These are phyloP conservation scores for Talaromyces islandicus DNA, from an alignment of 2,329 filamentous ascomycete species.

Conservation along the genomic window DNA sequence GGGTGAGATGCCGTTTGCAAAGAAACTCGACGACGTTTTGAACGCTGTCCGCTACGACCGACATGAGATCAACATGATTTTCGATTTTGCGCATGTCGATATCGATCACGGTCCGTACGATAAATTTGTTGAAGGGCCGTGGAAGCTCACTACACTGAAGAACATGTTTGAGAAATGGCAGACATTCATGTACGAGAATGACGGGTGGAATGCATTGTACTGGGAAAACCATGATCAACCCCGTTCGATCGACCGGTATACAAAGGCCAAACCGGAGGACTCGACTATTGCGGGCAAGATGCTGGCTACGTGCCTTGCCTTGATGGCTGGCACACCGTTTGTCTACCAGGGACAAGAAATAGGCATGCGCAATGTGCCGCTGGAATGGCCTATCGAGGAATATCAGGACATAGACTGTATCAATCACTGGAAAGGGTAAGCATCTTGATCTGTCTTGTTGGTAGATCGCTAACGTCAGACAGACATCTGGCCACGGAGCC, in stretches of 20 bases:
- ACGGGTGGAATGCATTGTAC: slow-evolving; percentile 61
- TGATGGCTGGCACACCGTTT: slow-evolving; percentile 58
- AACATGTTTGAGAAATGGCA: slow-evolving; percentile 54
- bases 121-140: slow-evolving; percentile 43
- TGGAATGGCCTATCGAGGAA: slow-evolving; percentile 55
- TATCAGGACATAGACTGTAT: slow-evolving; percentile 63
- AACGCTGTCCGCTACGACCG: slow-evolving; percentile 51
- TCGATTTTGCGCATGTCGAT: slow-evolving; percentile 65
- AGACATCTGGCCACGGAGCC: slow-evolving; percentile 26
- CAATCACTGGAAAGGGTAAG: slow-evolving; percentile 49
- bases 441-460: slow-evolving; percentile 25
- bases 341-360: slow-evolving; percentile 67
- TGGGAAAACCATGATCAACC: slow-evolving; percentile 63
- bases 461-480: not conserved
- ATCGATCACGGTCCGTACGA: slow-evolving; percentile 49
- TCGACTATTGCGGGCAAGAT: slow-evolving; percentile 52
- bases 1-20: slow-evolving; percentile 54
- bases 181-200: slow-evolving; percentile 51
- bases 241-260: slow-evolving; percentile 54
- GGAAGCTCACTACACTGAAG: slow-evolving; percentile 49
- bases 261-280: slow-evolving; percentile 45
- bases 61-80: slow-evolving; percentile 64
- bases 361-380: slow-evolving; percentile 60
- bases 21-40: slow-evolving; percentile 45
- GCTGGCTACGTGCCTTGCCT: slow-evolving; percentile 51